These are phyloP conservation scores for Colletotrichum aenigma DNA, from an alignment of 2,329 filamentous ascomycete species.

Conservation along the genomic window DNA sequence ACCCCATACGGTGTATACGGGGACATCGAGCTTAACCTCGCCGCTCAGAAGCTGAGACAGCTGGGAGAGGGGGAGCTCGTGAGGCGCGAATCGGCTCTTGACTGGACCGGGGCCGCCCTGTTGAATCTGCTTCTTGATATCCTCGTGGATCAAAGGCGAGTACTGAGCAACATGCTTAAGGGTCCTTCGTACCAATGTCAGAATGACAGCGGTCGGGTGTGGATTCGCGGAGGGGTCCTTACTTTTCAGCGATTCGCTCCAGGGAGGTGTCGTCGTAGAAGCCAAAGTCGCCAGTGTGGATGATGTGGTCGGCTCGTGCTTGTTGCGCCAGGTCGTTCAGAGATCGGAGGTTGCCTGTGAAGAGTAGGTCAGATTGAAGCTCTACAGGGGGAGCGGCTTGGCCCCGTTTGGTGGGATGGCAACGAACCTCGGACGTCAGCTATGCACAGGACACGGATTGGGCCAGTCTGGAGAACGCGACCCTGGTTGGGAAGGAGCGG, in stretches of 20 bases:
- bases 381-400: background rate
- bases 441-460: constrained; percentile 71
- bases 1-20: constrained; percentile 98
- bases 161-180: constrained; percentile 99
- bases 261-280: constrained; percentile 98
- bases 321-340: constrained; percentile 96
- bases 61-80: constrained; percentile 90
- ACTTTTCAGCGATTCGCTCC: constrained; percentile 98
- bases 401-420: constrained; percentile 1
- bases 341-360: constrained; percentile 86
- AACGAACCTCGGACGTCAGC: constrained; percentile 72
- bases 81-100: constrained; percentile 82
- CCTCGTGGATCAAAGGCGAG: constrained; percentile 88
- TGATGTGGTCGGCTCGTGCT: constrained; percentile 94
- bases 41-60: constrained; percentile 87
- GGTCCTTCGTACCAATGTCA: constrained; percentile 63
- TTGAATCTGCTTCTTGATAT: constrained; percentile 70
- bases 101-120: constrained; percentile 75
- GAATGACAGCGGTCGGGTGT: constrained; percentile 6
- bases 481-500: constrained; percentile 72
- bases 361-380: background rate
- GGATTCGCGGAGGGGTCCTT: constrained; percentile 41
- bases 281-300: constrained; percentile 98
- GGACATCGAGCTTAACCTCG: constrained; percentile 89
- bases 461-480: constrained; percentile 68